Base-by-base conservation (phyloP, 2,329 filamentous ascomycete genomes). In the Balansia obtecta region DNA sequence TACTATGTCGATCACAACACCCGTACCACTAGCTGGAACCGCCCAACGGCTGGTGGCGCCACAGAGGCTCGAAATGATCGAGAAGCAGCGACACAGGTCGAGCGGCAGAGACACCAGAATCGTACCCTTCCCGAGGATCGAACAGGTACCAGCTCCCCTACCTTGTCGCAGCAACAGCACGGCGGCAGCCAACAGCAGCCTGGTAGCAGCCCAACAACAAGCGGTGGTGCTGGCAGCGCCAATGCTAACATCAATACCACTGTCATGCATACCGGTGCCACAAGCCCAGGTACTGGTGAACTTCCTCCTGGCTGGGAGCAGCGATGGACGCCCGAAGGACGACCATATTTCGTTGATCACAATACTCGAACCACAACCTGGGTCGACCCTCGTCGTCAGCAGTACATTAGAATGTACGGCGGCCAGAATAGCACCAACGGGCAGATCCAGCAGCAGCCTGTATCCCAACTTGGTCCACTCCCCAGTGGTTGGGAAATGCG, bases 401-500 rank as follows among this genome's bases (percentile, higher is more conserved):
- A 98, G 67, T 98, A 96, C 69, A 97, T 98, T 54, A 80, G 93
- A 52, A 96, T 97, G 87, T 98, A 98, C 64, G 80, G 80, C 33
- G 91, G 90, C 2, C 87, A 91, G 60, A 93, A 88, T 67, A 86
- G 85, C 54, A 80, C 82, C 58, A 89, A 84, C 59, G 90, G 88
- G 45, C 86, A 83, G 49, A 95, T 97, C 56, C 91, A 97, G 68
- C 91, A 96, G 65, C 93, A 98, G 69, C 91, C 93, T 1, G 93
- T 98, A 2, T 97, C 93, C 2, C 93, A 98, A 66, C 79, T 98
- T 44, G 93, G 93, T 4, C 93, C 93, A 27, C 70, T 98, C 45
- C 93, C 93, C 3, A 97, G 93, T 62, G 93, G 93, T 2, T 98
- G 93, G 93, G 93, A 98, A 75, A 98, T 98, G 93, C 88, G 93